These are phyloP conservation scores for Aureobasidium sp. DNA, from an alignment of 2,329 filamentous ascomycete genomes.

Conservation along the genomic window DNA sequence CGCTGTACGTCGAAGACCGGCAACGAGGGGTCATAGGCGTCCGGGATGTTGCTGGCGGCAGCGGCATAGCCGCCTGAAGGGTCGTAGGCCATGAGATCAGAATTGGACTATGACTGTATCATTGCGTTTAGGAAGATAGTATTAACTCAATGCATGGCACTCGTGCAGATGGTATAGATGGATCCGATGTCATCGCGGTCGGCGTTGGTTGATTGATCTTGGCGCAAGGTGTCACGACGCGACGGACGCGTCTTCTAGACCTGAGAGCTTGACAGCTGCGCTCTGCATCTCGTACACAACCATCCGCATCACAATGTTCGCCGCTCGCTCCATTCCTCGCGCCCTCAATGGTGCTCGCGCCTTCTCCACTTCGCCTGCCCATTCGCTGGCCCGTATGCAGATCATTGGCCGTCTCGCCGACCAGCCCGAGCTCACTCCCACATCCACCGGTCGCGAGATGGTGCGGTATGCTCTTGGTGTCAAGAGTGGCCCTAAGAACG, in stretches of 20 bases:
- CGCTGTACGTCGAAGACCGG: conserved; percentile 93
- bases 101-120: not conserved
- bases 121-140: not conserved
- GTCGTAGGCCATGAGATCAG: conserved; percentile 16
- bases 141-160: not conserved
- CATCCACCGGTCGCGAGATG: conserved; percentile 62
- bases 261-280: not conserved
- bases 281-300: not conserved
- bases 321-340: conserved; percentile 39
- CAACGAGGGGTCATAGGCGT: conserved; percentile 34
- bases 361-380: conserved; percentile 63
- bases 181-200: not conserved
- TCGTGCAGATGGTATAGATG: not conserved
- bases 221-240: not conserved
- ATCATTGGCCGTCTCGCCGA: conserved; percentile 78
- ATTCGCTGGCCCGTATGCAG: conserved; percentile 67
- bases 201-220: conserved; percentile 6
- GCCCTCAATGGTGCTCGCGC: conserved; percentile 45
- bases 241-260: not conserved
- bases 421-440: conserved; percentile 65
- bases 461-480: conserved; percentile 71
- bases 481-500: conserved; percentile 56
- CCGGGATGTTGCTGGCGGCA: conserved; percentile 9
- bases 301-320: conserved; percentile 31
- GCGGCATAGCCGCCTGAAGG: conserved; percentile 21